A percentile compares a stretch with the other conserved stretches of the same genome.
Evolutionary conservation across 106 monocot genomes (phyloP).

Genomic region (Allium sativum): DNA sequence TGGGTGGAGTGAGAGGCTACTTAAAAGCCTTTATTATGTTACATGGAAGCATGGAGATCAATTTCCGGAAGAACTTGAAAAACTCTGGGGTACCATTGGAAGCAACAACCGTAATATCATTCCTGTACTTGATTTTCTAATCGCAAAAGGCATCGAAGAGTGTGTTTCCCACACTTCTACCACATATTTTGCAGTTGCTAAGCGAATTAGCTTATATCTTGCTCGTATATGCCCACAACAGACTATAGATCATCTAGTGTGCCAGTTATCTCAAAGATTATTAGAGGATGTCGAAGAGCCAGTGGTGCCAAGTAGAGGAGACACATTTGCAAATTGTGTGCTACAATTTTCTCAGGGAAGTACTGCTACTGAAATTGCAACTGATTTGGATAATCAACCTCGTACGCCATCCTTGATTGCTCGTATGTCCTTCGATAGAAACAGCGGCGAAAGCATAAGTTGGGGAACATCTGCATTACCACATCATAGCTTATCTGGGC

Average conservation of each 20-base stretch:
- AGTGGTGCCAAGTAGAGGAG: constrained; percentile 42
- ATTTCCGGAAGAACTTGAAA: constrained; percentile 98
- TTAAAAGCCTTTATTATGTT: constrained; percentile 97
- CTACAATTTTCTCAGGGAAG: constrained; percentile 90
- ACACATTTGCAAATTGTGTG: constrained; percentile 49
- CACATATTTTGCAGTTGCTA: constrained; percentile 96
- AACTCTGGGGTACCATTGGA: constrained; percentile 94
- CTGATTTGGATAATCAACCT: constrained; percentile 67
- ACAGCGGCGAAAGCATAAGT: constrained; percentile 63
- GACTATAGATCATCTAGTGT: constrained; percentile 95
- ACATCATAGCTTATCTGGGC: constrained; percentile 82
- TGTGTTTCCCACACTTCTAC: constrained; percentile 92
- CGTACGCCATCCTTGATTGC: constrained; percentile 97
- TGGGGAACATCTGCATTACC: constrained; percentile 77
- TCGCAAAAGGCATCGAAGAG: constrained; percentile 95
- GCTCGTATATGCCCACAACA: constrained; percentile 96
- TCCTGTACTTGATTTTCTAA: constrained; percentile 90
- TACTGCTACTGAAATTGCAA: constrained; percentile 41
- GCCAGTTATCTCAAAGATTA: constrained; percentile 88
- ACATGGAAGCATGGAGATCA: constrained; percentile 98
- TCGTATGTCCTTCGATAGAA: constrained; percentile 84
- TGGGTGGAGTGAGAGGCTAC: constrained; percentile 90
- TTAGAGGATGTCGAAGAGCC: constrained; percentile 73
- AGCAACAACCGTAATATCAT: constrained; percentile 77
- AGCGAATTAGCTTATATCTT: constrained; percentile 90